Evolutionary conservation across 495 filamentous ascomycete genomes (phyloP), one percentile per base, ranked within the genome.

Genomic region (Corynascus novoguineensis): DNA sequence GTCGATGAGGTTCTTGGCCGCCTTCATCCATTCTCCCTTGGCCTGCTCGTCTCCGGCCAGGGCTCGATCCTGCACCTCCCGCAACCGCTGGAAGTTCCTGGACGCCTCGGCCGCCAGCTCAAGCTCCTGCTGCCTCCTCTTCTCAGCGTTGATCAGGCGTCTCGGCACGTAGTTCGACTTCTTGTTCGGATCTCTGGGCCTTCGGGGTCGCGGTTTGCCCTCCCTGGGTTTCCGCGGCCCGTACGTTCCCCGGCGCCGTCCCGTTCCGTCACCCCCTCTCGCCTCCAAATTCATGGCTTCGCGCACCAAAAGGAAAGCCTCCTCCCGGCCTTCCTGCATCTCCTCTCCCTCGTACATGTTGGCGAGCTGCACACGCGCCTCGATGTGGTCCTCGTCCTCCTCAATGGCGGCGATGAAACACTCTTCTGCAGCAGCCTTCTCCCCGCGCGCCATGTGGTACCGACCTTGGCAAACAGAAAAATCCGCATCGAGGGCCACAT

Each of bases 301-400:
- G 47, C 86, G 83, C 50, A 88, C 83, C 35, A 84, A 82, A 35
- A 85, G 81, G 55, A 87, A 79, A 0, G 90, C 91, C 60, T 91
- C 80, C 54, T 71, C 68, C 14, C 67, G 62, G 10, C 68, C 68
- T 27, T 87, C 83, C 19, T 78, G 79, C 71, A 85, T 81, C 45
- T 81, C 79, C 25, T 82, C 77, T 19, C 78, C 79, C 64, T 93
- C 88, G 64, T 90, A 95, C 64, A 96, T 81, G 60, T 85, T 88
- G 9, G 87, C 89, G 15, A 97, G 75, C 58, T 86, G 76, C 14
- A 87, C 82, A 44, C 89, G 84, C 14, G 75, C 75, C 50, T 90
- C 84, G 47, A 88, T 80, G 57, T 88, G 81, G 42, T 77, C 72
- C 12, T 81, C 60, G 55, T 96, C 86, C 55, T 82, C 75, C 41